Evolutionary conservation across 805 yeast genomes (phyloP), one percentile per base, ranked within the genome.

Genomic region (Pichia manshurica): DNA sequence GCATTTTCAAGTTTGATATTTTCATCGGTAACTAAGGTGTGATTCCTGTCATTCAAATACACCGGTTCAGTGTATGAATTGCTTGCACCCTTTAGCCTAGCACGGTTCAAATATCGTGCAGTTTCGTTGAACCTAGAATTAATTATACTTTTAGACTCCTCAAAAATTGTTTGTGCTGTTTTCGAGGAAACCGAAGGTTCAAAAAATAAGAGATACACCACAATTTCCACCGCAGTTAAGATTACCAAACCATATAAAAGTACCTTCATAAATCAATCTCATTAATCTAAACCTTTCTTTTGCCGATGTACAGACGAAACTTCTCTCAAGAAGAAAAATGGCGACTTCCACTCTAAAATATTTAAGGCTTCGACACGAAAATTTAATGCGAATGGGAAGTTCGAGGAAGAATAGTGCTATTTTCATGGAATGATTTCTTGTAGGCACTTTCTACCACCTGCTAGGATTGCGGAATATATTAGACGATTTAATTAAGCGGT

Each of bases 1-100:
- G 97, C 97, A 62, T 88, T 89, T 58, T 87, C 95, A 83, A 37
- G 67, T 48, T 70, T 17, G 52, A 44, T 44, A 68, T 35, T 20
- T 6, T n/a, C 33, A 12, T 42, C 46, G 33, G n/a, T 20, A 5
- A 22, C 12, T n/a, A 47, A 12, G 3, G 33, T 3, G 21, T 34
- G 40, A 8, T 42, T 33, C 10, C 25, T 42, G 36, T 29, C 46
- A 42, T n/a, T 53, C 44, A 2, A 70, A 61, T 21, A 67, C 54
- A 2, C 56, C 46, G 21, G 60, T 56, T 34, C 61, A 2, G 66
- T 52, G 47, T 71, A 72, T 12, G 75, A 70, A 47, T 71, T 72
- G 2, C 69, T 54, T 0, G 72, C 66, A 1, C 69, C 65, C 39
- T 71, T 70, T 12, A 72, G 47, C 25, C 45, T 57, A 0, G 62